phyloP scores from a whole-genome alignment of 345 rosid genomes.

The Gossypium anomalum region DNA sequence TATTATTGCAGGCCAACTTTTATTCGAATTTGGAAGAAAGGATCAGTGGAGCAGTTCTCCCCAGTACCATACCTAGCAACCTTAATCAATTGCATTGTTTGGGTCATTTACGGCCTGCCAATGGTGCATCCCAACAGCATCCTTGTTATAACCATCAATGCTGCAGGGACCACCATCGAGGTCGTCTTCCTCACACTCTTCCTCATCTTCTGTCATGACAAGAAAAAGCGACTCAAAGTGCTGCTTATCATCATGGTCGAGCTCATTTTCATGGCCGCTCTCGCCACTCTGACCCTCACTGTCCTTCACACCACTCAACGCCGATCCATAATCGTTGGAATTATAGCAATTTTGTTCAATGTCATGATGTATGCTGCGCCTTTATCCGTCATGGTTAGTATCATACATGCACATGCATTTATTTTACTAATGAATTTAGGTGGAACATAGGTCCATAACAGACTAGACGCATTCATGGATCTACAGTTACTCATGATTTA shows the following conservation, averaged over 20 bases:
- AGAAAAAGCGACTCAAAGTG: constrained; percentile 36
- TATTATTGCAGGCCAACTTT: constrained; percentile 75
- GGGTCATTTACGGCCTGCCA: constrained; percentile 85
- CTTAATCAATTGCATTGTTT: constrained; percentile 64
- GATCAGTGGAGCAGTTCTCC: constrained; percentile 75
- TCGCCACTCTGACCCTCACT: constrained; percentile 37
- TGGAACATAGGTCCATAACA: no score
- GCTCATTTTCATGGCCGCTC: constrained; percentile 30
- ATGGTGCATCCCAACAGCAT: constrained; percentile 59
- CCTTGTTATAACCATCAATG: constrained; percentile 70
- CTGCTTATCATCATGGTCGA: constrained; percentile 29
- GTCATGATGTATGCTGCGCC: constrained; percentile 90
- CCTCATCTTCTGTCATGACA: constrained; percentile 33
- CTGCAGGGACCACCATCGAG: constrained; percentile 56
- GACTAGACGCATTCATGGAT: no score
- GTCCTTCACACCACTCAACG: constrained; percentile 37
- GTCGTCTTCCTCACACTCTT: constrained; percentile 45
- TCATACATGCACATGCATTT: neutral
- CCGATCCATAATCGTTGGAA: constrained; percentile 55
- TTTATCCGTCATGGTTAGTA: constrained; percentile 66
- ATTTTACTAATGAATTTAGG: neutral
- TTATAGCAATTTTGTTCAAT: constrained; percentile 54
- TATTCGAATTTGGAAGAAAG: constrained; percentile 54
- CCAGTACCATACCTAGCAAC: constrained; percentile 75
- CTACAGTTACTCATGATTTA: no score